phyloP scores from a whole-genome alignment of 1,139 yeast species.

The Sugiyamaella sp. region DNA sequence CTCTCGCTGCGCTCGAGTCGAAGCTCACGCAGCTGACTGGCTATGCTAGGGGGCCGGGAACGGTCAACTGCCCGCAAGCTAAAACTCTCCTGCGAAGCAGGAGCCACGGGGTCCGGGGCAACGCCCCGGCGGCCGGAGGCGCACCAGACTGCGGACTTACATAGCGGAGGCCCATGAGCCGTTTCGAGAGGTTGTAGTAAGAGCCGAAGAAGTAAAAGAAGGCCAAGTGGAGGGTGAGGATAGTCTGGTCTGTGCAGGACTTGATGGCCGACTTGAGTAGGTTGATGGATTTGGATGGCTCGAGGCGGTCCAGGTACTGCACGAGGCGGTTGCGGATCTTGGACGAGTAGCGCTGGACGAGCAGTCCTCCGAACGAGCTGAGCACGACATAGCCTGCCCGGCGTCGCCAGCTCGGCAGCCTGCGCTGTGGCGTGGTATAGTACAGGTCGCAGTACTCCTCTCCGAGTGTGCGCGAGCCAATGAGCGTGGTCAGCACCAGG shows the following conservation, averaged over 20 bases:
- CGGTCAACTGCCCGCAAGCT: too few relatives aligned
- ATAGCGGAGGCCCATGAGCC: conserved; percentile 79
- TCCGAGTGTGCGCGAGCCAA: conserved; percentile 83
- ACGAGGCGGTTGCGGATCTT: conserved; percentile 22
- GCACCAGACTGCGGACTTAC: conserved; percentile 52
- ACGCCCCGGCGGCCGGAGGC: conserved; percentile 1
- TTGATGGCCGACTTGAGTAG: conserved; percentile 2
- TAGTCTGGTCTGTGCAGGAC: conserved; percentile 25
- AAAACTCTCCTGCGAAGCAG: conserved; percentile 2
- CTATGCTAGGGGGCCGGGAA: too few relatives aligned
- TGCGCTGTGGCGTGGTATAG: conserved; percentile 60
- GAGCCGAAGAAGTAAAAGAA: conserved; percentile 79
- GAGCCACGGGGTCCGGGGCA: not conserved
- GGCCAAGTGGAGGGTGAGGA: conserved; percentile 67
- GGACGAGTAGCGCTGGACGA: conserved; percentile 27
- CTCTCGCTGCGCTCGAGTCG: conserved; percentile 4
- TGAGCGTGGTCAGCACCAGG: conserved; percentile 67
- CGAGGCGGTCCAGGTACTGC: conserved; percentile 6
- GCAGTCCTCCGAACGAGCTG: conserved; percentile 32
- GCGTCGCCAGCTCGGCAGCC: conserved; percentile 37
- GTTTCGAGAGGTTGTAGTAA: conserved; percentile 74
- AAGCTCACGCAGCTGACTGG: too few relatives aligned
- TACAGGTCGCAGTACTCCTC: conserved; percentile 91
- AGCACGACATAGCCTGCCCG: conserved; percentile 40
- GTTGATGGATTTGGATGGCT: not conserved